phyloP scores from a whole-genome alignment of 2,329 filamentous ascomycete species.

The Nemania abortiva region DNA sequence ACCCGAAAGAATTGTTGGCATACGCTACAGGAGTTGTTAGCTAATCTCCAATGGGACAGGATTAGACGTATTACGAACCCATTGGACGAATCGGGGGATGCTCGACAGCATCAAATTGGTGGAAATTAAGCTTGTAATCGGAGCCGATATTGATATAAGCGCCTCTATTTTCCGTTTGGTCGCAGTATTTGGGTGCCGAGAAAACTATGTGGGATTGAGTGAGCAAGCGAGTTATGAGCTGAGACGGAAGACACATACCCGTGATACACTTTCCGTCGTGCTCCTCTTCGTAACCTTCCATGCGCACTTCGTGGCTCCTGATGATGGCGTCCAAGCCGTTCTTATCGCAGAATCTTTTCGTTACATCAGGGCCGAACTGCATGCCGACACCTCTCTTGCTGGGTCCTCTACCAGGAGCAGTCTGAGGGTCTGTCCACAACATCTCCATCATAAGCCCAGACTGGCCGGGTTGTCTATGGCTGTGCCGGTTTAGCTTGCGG shows the following conservation, averaged over 20 bases:
- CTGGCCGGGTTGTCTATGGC: conserved; percentile 92
- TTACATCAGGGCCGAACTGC: conserved; percentile 97
- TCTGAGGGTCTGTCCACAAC: conserved; percentile 98
- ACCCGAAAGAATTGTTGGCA: conserved; percentile 84
- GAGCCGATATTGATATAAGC: conserved; percentile 97
- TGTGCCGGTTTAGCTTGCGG: conserved; percentile 89
- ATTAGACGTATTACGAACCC: conserved; percentile 59
- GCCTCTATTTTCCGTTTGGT: conserved; percentile 97
- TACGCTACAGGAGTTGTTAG: conserved; percentile 72
- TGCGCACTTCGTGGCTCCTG: conserved; percentile 95
- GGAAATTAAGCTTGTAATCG: conserved; percentile 90
- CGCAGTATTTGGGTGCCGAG: conserved; percentile 96
- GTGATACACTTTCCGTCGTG: conserved; percentile 97
- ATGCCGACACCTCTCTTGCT: conserved; percentile 97
- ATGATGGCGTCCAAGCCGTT: conserved; percentile 96
- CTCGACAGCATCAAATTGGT: conserved; percentile 95
- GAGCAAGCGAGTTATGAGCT: conserved; percentile 14
- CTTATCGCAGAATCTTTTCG: conserved; percentile 94
- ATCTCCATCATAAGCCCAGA: conserved; percentile 99
- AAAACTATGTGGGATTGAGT: conserved; percentile 74
- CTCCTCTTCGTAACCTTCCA: conserved; percentile 99
- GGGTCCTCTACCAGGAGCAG: conserved; percentile 84
- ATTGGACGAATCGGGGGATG: conserved; percentile 97
- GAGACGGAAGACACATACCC: conserved; percentile 62
- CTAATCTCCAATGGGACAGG: conserved; percentile 26